phyloP scores from a whole-genome alignment of 78 protist species.

The Goniomonas avonlea region DNA sequence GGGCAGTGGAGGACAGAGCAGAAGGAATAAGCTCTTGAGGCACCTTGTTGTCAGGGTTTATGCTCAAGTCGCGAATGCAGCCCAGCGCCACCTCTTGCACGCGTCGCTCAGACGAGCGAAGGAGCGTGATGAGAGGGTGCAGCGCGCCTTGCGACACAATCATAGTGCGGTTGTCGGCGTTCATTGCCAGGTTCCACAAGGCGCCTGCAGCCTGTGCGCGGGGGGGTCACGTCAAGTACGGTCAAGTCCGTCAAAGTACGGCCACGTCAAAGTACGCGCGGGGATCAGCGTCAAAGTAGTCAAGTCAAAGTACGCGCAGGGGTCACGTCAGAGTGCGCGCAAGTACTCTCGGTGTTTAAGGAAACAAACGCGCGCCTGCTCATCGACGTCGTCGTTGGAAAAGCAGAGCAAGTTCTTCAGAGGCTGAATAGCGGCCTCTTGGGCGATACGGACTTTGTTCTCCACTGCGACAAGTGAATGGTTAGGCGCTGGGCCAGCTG shows the following conservation, averaged over 20 bases:
- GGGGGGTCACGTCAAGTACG: no score
- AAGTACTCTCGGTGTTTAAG: no score
- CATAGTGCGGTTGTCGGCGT: constrained; percentile 9
- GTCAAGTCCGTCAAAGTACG: no score
- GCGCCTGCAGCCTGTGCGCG: constrained; percentile 27
- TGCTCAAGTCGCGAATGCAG: constrained; percentile 3
- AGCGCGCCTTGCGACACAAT: constrained; percentile 10
- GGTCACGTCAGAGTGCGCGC: no score
- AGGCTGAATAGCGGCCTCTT: constrained; percentile 22
- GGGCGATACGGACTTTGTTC: constrained; percentile 17
- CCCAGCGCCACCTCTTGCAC: constrained; percentile 27
- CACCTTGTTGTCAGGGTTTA: constrained; percentile 24
- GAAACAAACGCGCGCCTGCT: no score
- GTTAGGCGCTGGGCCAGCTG: no score
- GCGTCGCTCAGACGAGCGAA: constrained; percentile 19
- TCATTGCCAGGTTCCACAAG: constrained; percentile 18
- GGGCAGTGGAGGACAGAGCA: no score
- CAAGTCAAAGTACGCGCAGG: no score
- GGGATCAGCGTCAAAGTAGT: no score
- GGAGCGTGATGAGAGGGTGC: constrained; percentile 13
- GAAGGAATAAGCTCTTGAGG: no score
- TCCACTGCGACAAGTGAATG: no score
- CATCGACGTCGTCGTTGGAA: constrained; percentile 23
- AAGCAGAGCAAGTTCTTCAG: constrained; percentile 13
- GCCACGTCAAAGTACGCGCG: no score